Evolutionary conservation across 2,329 filamentous ascomycete species (phyloP).

Genomic region (Penicillium sp.): DNA sequence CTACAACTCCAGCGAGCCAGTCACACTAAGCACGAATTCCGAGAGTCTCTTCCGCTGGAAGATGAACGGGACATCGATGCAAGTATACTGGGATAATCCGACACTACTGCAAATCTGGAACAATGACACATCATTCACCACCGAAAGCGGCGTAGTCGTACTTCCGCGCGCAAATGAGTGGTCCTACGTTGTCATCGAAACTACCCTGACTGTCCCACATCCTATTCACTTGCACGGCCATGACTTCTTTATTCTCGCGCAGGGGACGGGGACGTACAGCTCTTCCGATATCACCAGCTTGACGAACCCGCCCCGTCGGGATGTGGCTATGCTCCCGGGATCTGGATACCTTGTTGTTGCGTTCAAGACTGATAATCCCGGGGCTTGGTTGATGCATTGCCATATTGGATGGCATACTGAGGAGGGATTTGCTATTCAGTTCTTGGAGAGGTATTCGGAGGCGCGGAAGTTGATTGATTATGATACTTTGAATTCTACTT

Average conservation of each 20-base stretch:
- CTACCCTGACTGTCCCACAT: not conserved
- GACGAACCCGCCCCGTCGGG: not conserved
- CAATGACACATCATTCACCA: not conserved
- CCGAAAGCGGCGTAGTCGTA: not conserved
- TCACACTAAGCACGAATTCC: not conserved
- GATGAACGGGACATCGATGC: not conserved
- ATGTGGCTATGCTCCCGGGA: not conserved
- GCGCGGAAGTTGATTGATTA: not conserved
- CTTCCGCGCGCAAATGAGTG: not conserved
- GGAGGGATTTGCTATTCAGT: slow-evolving; percentile 29
- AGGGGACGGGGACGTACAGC: not conserved
- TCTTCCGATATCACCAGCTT: not conserved
- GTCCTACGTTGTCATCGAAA: not conserved
- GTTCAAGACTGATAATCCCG: slow-evolving; percentile 55
- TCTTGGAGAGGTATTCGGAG: not conserved
- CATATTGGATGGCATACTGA: slow-evolving; percentile 35
- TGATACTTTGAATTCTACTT: not conserved
- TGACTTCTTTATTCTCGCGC: not conserved
- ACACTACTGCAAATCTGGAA: not conserved
- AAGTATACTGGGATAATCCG: not conserved
- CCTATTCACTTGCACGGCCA: not conserved
- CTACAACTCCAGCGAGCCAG: not conserved
- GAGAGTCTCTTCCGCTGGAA: not conserved
- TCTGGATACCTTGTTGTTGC: slow-evolving; percentile 37
- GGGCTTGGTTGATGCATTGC: slow-evolving; percentile 41